A percentile compares a stretch with the other conserved stretches of the same genome.
phyloP scores from a whole-genome alignment of 1,284 basidiomycete genomes.

The Erythrobasidium hasegawianum region DNA sequence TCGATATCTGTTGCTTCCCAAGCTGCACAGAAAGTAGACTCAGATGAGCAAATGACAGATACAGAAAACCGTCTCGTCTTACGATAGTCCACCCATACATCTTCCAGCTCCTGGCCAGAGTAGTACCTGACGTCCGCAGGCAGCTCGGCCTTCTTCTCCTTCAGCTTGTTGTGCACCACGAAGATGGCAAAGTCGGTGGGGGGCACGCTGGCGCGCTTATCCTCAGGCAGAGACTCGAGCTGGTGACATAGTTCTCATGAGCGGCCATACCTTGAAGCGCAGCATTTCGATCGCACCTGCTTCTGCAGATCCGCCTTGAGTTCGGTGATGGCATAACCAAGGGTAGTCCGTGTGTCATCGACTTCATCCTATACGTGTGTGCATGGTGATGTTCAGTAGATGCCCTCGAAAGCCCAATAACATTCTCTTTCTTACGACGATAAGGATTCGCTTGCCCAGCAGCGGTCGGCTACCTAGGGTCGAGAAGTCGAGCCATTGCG shows the following conservation, averaged over 20 bases:
- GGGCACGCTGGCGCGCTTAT: conserved; percentile 53
- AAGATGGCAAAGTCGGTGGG: conserved; percentile 79
- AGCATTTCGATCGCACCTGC: conserved; percentile 53
- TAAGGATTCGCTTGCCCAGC: conserved; percentile 71
- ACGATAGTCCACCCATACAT: conserved; percentile 37
- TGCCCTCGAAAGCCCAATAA: too few relatives aligned
- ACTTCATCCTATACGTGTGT: conserved; percentile 69
- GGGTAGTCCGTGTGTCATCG: conserved; percentile 76
- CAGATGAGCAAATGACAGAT: too few relatives aligned
- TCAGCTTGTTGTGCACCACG: conserved; percentile 88
- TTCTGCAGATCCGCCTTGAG: conserved; percentile 77
- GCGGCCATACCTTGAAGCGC: background rate
- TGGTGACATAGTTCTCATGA: conserved; percentile 2
- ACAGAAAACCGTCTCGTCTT: too few relatives aligned
- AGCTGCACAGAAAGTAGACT: too few relatives aligned
- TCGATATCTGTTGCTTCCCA: conserved; percentile 31
- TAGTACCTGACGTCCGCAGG: conserved; percentile 62
- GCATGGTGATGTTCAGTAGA: too few relatives aligned
- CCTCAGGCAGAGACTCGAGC: conserved; percentile 47
- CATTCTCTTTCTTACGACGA: conserved; percentile 79
- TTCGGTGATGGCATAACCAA: conserved; percentile 72
- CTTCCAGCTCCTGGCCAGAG: conserved; percentile 40
- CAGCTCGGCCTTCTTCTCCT: conserved; percentile 71
- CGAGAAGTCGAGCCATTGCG: conserved; percentile 69
- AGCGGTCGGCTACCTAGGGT: conserved; percentile 63